phyloP scores from a whole-genome alignment of 345 rosid genomes.

The Anastatica hierochuntica region DNA sequence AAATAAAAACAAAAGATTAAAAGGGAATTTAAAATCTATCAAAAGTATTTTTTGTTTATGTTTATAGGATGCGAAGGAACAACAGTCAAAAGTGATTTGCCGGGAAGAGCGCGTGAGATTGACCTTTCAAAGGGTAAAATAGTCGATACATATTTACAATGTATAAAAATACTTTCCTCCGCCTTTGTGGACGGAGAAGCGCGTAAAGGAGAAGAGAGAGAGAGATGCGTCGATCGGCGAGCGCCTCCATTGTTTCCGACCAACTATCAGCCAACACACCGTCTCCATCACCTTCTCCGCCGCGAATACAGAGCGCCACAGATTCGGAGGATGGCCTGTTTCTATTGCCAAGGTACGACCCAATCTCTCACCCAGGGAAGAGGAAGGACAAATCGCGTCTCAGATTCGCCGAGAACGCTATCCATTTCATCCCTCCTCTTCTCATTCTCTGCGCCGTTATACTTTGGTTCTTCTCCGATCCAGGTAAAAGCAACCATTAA shows the following conservation, averaged over 20 bases:
- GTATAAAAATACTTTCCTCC: neutral
- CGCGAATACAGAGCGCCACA: neutral
- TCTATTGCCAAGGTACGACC: slow-evolving; percentile 55
- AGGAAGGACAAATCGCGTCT: slow-evolving; percentile 48
- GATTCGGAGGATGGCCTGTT: slow-evolving; percentile 20
- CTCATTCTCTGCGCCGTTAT: slow-evolving; percentile 51
- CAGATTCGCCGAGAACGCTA: slow-evolving; percentile 70
- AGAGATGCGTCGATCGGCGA: slow-evolving; percentile 64
- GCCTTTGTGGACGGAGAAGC: slow-evolving; percentile 2
- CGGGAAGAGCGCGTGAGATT: slow-evolving; percentile 14
- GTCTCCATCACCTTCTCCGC: slow-evolving; percentile 26
- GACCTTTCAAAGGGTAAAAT: neutral
- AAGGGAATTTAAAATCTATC: too few relatives aligned
- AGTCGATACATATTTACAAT: neutral
- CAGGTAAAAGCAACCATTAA: too few relatives aligned
- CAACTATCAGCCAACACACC: slow-evolving; percentile 26
- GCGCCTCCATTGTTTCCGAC: slow-evolving; percentile 38
- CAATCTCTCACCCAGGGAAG: slow-evolving; percentile 50
- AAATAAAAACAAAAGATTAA: too few relatives aligned
- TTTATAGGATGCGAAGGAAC: too few relatives aligned
- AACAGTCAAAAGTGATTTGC: slow-evolving; percentile 1
- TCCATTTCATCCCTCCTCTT: slow-evolving; percentile 70
- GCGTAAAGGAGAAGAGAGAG: neutral
- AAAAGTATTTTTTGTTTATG: too few relatives aligned
- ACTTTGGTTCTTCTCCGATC: slow-evolving; percentile 69